Evolutionary conservation across 345 rosid species (phyloP).

Genomic region (Lepidium didymum): DNA sequence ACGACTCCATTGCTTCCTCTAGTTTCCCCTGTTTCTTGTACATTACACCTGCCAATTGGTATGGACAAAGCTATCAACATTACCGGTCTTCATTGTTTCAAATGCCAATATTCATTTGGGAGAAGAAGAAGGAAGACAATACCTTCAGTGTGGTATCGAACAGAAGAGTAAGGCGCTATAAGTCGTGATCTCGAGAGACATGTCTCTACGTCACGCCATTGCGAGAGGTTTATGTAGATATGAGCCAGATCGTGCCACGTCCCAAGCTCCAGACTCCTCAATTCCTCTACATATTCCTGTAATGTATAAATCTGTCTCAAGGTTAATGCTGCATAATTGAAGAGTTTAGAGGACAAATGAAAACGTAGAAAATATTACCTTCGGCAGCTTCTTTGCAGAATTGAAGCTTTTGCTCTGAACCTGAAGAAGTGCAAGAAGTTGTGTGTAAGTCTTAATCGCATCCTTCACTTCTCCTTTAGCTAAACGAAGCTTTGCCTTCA

Average conservation of each 20-base stretch:
- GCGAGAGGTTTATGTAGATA: conserved; percentile 52
- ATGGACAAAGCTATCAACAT: neutral
- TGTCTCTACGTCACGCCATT: conserved; percentile 68
- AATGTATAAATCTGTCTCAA: conserved; percentile 3
- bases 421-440: conserved; percentile 71
- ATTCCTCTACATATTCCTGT: conserved; percentile 34
- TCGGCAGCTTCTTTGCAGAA: conserved; percentile 37
- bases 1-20: conserved; percentile 56
- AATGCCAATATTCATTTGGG: neutral
- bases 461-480: conserved; percentile 49
- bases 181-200: conserved; percentile 73
- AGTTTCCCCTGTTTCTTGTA: conserved; percentile 42
- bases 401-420: conserved; percentile 53
- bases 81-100: neutral
- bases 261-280: conserved; percentile 50
- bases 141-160: conserved; percentile 56
- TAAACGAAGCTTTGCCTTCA: conserved; percentile 67
- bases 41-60: conserved; percentile 38
- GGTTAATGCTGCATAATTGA: neutral
- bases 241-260: conserved; percentile 77
- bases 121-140: neutral
- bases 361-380: conserved; percentile 26
- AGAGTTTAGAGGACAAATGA: neutral
- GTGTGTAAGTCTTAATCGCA: conserved; percentile 57
- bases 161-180: conserved; percentile 42